Evolutionary conservation across 805 yeast genomes (phyloP), one percentile per base, ranked within the genome.

Genomic region (Metschnikowia noctiluminum): DNA sequence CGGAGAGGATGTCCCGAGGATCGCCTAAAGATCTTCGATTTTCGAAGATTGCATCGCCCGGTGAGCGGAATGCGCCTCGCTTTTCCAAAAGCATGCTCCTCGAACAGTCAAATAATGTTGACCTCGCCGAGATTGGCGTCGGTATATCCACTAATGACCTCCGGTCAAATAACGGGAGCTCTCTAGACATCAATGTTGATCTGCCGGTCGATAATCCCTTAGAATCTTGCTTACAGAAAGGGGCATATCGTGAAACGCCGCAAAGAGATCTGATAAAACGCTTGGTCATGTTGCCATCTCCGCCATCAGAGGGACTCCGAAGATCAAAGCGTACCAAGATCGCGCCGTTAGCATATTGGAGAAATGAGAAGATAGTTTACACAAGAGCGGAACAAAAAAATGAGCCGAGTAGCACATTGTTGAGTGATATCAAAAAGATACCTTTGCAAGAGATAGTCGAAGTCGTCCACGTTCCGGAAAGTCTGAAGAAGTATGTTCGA

Each of bases 271-370:
- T 2, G 3, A 34, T 12, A 13, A 13, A 2, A 2, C 15, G 9
- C 21, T 13, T 37, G 12, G n/a, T 14, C 36, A 28, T 74, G 7
- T 62, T 70, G 30, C 77, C 76, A 1, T 69, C 75, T 4, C 76
- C 77, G 1, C 76, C 75, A 7, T 73, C 74, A 7, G 74, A 69
- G 48, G 79, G 81, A 0, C 59, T 79, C 2, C 72, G 96, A 53
- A 70, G 87, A 54, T 86, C 96, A 0, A 72, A 76, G 31, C 74
- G 96, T 58, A 78, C 80, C 0, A 78, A 79, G 52, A 76, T 86
- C 7, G 79, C 84, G 3, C 92, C 96, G 0, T 68, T 89, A 53
- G 91, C 89, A 2, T 87, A 77, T 62, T 89, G 96, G 96, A 79
- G 87, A 62, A 87, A 87, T 59, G 96, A 89, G 65, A 73, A 81